phyloP scores from a whole-genome alignment of 768 basidiomycete genomes.

The Xanthoconium stramineum region DNA sequence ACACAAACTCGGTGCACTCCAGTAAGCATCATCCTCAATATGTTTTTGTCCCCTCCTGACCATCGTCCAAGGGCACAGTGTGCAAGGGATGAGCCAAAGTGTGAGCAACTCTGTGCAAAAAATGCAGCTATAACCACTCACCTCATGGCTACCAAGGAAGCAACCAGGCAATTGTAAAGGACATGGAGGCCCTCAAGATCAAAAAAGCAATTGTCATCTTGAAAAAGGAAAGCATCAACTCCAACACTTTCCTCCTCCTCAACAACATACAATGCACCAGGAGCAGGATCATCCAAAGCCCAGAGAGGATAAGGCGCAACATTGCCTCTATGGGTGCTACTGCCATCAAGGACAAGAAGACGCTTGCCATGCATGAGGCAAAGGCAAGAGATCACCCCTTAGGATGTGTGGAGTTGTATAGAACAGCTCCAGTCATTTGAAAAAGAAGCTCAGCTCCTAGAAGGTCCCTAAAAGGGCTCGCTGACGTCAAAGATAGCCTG shows the following conservation, averaged over 20 bases:
- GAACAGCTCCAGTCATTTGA: conserved; percentile 77
- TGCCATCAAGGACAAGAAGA: conserved; percentile 67
- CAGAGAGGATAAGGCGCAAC: conserved; percentile 81
- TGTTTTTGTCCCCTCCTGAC: not conserved
- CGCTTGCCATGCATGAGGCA: conserved; percentile 59
- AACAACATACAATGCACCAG: conserved; percentile 63
- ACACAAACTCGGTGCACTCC: conserved; percentile 50
- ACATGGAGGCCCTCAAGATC: conserved; percentile 67
- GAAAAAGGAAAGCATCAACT: conserved; percentile 66
- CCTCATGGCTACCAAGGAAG: conserved; percentile 68
- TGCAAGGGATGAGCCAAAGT: conserved; percentile 66
- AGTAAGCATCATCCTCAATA: conserved; percentile 38
- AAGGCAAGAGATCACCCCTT: conserved; percentile 59
- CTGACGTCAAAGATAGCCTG: conserved; percentile 63
- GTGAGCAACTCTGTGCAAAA: conserved; percentile 55
- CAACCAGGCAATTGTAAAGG: conserved; percentile 57
- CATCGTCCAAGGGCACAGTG: conserved; percentile 48
- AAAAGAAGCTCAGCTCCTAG: conserved; percentile 61
- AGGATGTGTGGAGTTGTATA: conserved; percentile 71
- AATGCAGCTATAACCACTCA: conserved; percentile 60
- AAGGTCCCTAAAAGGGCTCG: conserved; percentile 65
- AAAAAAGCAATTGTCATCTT: conserved; percentile 63
- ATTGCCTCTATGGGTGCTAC: conserved; percentile 71
- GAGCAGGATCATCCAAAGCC: conserved; percentile 84
- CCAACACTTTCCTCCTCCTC: conserved; percentile 54